phyloP scores from a whole-genome alignment of 352 stramenopile species.

The Phytophthora capsici region DNA sequence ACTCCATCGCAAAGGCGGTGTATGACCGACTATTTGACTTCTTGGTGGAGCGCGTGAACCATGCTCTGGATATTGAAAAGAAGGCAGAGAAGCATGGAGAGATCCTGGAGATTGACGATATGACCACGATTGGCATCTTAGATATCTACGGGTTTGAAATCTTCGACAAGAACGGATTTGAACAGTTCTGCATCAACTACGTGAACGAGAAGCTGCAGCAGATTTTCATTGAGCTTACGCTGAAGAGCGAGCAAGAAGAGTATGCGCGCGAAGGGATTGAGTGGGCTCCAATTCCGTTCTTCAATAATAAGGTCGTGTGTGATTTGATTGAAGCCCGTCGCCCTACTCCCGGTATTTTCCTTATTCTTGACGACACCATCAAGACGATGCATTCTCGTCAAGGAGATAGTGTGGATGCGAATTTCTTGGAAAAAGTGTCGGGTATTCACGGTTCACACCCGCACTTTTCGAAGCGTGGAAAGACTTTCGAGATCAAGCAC shows the following conservation, averaged over 20 bases:
- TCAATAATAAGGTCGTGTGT: slow-evolving; percentile 93
- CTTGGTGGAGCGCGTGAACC: slow-evolving; percentile 93
- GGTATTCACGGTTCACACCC: slow-evolving; percentile 66
- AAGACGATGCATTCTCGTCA: slow-evolving; percentile 90
- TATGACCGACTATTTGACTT: slow-evolving; percentile 98
- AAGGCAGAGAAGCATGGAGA: slow-evolving; percentile 83
- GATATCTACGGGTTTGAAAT: slow-evolving; percentile 98
- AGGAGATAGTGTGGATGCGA: slow-evolving; percentile 78
- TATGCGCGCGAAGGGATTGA: slow-evolving; percentile 96
- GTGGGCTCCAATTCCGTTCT: slow-evolving; percentile 92
- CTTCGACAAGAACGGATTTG: slow-evolving; percentile 95
- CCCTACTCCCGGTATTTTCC: slow-evolving; percentile 78
- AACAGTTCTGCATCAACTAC: slow-evolving; percentile 97
- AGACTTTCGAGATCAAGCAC: slow-evolving; percentile 86
- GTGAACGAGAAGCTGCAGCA: slow-evolving; percentile 95
- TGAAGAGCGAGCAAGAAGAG: slow-evolving; percentile 93
- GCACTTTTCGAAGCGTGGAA: slow-evolving; percentile 87
- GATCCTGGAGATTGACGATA: slow-evolving; percentile 72
- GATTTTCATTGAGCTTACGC: slow-evolving; percentile 92
- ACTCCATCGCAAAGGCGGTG: slow-evolving; percentile 96
- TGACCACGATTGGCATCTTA: slow-evolving; percentile 92
- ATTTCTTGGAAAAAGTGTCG: slow-evolving; percentile 84
- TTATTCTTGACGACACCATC: slow-evolving; percentile 86
- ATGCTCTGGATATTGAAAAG: slow-evolving; percentile 85
- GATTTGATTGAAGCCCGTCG: slow-evolving; percentile 85